Evolutionary conservation across 1,284 basidiomycete species (phyloP).

Genomic region (Sphaerobolus stellatus): DNA sequence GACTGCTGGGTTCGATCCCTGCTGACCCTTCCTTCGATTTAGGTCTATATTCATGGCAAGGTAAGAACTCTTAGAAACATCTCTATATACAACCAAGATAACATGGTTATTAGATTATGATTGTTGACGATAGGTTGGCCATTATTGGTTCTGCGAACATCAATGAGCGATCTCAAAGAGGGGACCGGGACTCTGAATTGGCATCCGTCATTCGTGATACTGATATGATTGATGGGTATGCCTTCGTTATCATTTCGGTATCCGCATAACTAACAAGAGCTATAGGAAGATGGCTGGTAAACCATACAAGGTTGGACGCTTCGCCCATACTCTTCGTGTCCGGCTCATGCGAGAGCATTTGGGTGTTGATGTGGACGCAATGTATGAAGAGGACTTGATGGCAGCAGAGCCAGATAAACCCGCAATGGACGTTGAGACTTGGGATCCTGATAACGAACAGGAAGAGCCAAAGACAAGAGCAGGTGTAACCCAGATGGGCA

Average conservation of each 20-base stretch:
- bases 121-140: slow-evolving; percentile 95
- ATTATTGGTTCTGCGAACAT: slow-evolving; percentile 99
- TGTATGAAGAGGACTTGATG: slow-evolving; percentile 78
- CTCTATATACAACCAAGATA: background rate
- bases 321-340: slow-evolving; percentile 91
- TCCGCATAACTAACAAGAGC: background rate
- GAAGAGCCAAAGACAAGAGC: slow-evolving; percentile 39
- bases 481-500: slow-evolving; percentile 41
- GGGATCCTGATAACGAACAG: slow-evolving; percentile 85
- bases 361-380: slow-evolving; percentile 90
- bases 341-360: slow-evolving; percentile 96
- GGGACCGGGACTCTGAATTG: slow-evolving; percentile 95
- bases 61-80: slow-evolving; percentile 22
- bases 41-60: slow-evolving; percentile 91
- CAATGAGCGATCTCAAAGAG: slow-evolving; percentile 94
- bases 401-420: slow-evolving; percentile 52
- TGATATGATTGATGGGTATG: slow-evolving; percentile 89
- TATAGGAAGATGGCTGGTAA: slow-evolving; percentile 88
- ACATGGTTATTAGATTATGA: slow-evolving; percentile 54
- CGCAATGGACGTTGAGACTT: slow-evolving; percentile 58
- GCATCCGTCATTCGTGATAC: slow-evolving; percentile 93
- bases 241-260: slow-evolving; percentile 11
- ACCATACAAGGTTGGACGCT: slow-evolving; percentile 94
- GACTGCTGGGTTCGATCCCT: background rate
- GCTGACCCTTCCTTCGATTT: slow-evolving; percentile 2